phyloP scores from a whole-genome alignment of 192 early-diverging fungal genomes.

The Entomortierella lignicola region DNA sequence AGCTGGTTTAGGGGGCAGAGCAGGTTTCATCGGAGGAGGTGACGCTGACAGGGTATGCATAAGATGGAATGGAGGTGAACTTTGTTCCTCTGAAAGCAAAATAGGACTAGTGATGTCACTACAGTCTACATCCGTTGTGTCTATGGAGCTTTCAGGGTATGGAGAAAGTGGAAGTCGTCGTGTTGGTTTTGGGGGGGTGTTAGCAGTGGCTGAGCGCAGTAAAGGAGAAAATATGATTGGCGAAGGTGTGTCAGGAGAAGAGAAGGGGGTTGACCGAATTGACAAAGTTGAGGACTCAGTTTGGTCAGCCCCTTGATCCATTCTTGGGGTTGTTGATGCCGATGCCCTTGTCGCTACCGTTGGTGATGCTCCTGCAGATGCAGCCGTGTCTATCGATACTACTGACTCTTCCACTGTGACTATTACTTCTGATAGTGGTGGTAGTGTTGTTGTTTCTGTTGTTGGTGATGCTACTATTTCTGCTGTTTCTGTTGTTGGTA shows the following conservation, averaged over 20 bases:
- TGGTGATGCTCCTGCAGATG: not conserved
- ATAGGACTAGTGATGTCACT: conserved; percentile 22
- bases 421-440: too few relatives aligned
- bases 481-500: not conserved
- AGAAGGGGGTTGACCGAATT: not conserved
- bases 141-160: conserved; percentile 9
- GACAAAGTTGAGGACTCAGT: conserved; percentile 9
- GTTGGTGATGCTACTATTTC: not conserved
- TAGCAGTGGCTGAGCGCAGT: conserved; percentile 13
- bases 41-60: conserved; percentile 5
- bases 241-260: conserved; percentile 5
- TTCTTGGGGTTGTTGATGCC: not conserved
- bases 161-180: conserved; percentile 28
- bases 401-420: too few relatives aligned
- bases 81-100: not conserved
- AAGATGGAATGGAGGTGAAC: conserved; percentile 1
- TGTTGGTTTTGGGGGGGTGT: conserved; percentile 21
- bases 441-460: too few relatives aligned
- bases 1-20: conserved; percentile 64
- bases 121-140: conserved; percentile 43
- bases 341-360: not conserved
- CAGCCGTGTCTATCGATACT: too few relatives aligned
- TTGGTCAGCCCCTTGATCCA: not conserved
- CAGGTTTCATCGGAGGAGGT: conserved; percentile 47
- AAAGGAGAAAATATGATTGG: conserved; percentile 30